These are phyloP conservation scores for Salix brachista DNA, from an alignment of 345 rosid species.

Conservation along the genomic window DNA sequence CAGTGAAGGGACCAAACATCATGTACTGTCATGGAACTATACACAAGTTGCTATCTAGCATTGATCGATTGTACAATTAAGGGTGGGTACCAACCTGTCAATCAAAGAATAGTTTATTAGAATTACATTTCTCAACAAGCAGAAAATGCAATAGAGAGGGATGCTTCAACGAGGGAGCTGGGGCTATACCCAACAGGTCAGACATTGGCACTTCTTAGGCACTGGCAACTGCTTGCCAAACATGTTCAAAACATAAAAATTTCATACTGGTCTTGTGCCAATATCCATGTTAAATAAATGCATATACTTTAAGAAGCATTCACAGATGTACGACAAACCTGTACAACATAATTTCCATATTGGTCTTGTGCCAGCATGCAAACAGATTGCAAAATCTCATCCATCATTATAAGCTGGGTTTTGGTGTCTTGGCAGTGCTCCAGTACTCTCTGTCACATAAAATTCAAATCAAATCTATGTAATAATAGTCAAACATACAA, in stretches of 20 bases:
- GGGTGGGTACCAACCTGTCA: background rate
- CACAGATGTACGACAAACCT: slow-evolving; percentile 50
- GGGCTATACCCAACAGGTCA: background rate
- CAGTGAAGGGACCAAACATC: background rate
- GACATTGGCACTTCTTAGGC: background rate
- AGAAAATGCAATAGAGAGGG: background rate
- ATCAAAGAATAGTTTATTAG: background rate
- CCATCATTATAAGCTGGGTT: slow-evolving; percentile 89
- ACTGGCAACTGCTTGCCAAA: background rate
- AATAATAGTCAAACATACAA: background rate
- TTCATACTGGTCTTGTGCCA: background rate
- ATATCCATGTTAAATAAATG: background rate
- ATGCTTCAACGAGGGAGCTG: background rate
- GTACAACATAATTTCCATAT: slow-evolving; percentile 95
- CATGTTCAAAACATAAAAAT: background rate
- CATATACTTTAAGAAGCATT: background rate
- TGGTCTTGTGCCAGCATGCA: slow-evolving; percentile 95
- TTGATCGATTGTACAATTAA: background rate
- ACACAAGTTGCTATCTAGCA: background rate
- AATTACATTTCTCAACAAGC: background rate
- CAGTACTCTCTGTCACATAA: slow-evolving; percentile 65
- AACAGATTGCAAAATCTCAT: slow-evolving; percentile 70
- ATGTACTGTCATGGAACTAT: background rate
- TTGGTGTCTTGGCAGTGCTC: slow-evolving; percentile 75
- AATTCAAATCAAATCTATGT: slow-evolving; percentile 17